These are phyloP conservation scores for Arthroderma sp. DNA, from an alignment of 2,329 filamentous ascomycete species.

Conservation along the genomic window DNA sequence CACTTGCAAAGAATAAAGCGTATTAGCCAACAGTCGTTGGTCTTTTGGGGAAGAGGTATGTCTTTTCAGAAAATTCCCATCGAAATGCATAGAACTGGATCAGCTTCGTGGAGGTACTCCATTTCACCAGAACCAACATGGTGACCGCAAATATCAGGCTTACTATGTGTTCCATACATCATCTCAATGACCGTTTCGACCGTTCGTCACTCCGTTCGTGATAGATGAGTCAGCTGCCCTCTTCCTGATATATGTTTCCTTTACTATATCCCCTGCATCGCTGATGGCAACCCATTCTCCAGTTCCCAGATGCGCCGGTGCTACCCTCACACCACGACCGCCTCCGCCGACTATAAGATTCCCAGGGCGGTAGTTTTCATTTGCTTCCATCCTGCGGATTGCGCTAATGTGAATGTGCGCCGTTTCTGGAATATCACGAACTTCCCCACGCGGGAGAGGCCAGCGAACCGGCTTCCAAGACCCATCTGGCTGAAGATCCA, in stretches of 20 bases:
- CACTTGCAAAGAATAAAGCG: too few species aligned
- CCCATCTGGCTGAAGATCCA: constrained; percentile 61
- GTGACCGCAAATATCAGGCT: too few species aligned
- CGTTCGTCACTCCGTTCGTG: not conserved
- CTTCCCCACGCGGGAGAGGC: constrained; percentile 65
- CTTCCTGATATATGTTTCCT: constrained; percentile 50
- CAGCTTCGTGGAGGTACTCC: too few species aligned
- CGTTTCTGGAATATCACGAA: constrained; percentile 58
- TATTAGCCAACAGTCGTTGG: too few species aligned
- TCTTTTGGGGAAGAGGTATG: too few species aligned
- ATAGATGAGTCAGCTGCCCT: constrained; percentile 8
- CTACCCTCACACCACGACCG: constrained; percentile 52
- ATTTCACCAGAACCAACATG: too few species aligned
- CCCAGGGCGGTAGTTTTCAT: constrained; percentile 56
- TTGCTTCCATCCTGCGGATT: constrained; percentile 53
- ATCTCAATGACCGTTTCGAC: not conserved
- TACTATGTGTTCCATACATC: too few species aligned
- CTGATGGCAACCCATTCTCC: constrained; percentile 58
- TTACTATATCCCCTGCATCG: constrained; percentile 54
- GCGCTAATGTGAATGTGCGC: constrained; percentile 63
- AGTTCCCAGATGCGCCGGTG: constrained; percentile 50
- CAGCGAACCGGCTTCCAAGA: constrained; percentile 69
- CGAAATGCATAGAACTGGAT: too few species aligned
- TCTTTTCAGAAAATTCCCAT: too few species aligned
- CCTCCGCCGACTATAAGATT: constrained; percentile 71